Evolutionary conservation across 306 rosid species (phyloP), one percentile per base, ranked within the genome.

Genomic region (Mimosa bimucronata): DNA sequence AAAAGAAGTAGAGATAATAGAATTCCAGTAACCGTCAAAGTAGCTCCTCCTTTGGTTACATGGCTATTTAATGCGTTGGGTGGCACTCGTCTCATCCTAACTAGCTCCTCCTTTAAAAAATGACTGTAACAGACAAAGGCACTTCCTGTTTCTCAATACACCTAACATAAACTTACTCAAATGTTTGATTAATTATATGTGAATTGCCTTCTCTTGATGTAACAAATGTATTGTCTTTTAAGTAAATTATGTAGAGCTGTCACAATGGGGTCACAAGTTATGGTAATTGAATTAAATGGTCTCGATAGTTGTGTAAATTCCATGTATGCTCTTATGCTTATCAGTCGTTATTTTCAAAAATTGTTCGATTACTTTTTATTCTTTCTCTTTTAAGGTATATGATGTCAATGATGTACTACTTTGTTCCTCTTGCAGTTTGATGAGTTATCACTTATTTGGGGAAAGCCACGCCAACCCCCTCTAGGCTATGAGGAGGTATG

Each of bases 381-480:
- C 19, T 45, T 34, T 60, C 79, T 30, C 69, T 50, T 74, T 70
- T 69, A 34, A 46, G 25, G 26, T 70, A 25, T 9, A 25, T 38
- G 29, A 28, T 75, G 38, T 11, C 73, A 64, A 28, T 55, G 40
- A 79, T 41, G 29, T 79, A 38, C 19, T 68, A 12, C 75, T 67
- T 69, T 79, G 45, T 71, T 80, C 70, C 75, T 73, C 65, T 77
- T 79, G 80, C 98, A 95, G 99, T 87, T 93, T 79, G 94, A 91
- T 40, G 88, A 89, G n/a, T 61, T 86, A 78, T 85, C 97, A 58
- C 84, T 95, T 30, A 92, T 91, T 30, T 95, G 99, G 99, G 99
- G 98, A 79, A 93, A 95, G 74, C 97, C 97, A 18, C 92, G 99
- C 65, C 97, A 89, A 75, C 86, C 97, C 72, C 92, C 99, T 68